Conservation (phyloP, 1,139 yeast genomes). For the Nakaseomyces bracarensis region DNA sequence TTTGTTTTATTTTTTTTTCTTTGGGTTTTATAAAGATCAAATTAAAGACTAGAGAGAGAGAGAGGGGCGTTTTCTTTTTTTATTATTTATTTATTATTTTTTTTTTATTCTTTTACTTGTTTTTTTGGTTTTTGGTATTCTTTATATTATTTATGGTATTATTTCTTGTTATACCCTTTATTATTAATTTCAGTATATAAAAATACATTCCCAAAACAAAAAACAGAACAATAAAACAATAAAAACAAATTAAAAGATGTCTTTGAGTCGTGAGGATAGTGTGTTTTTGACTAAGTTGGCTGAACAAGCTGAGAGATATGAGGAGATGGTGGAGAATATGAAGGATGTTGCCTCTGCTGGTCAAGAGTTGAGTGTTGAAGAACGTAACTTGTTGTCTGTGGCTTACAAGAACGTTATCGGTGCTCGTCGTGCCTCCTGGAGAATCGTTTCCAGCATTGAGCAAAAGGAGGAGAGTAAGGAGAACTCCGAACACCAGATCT, state of each 20-base stretch:
- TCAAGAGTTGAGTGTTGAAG: slow-evolving; percentile 93
- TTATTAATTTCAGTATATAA: too few species aligned
- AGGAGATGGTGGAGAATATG: slow-evolving; percentile 99
- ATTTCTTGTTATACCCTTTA: too few species aligned
- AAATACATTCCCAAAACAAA: background rate
- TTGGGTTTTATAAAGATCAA: too few species aligned
- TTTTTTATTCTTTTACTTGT: too few species aligned
- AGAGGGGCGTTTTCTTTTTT: too few species aligned
- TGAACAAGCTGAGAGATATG: slow-evolving; percentile 99
- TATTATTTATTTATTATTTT: too few species aligned
- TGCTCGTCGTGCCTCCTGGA: slow-evolving; percentile 99
- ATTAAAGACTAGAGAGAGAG: too few species aligned
- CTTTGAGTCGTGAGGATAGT: slow-evolving; percentile 75
- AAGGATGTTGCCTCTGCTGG: slow-evolving; percentile 95
- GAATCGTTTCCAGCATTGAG: slow-evolving; percentile 95
- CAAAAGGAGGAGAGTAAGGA: slow-evolving; percentile 98
- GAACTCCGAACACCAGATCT: slow-evolving; percentile 61
- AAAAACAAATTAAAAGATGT: slow-evolving; percentile 12
- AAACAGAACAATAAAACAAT: background rate
- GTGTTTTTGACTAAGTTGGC: slow-evolving; percentile 98
- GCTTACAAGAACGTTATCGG: slow-evolving; percentile 99
- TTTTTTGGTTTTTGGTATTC: too few species aligned
- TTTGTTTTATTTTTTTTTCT: too few species aligned
- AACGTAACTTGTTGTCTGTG: slow-evolving; percentile 91
- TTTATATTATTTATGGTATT: too few species aligned